phyloP scores from a whole-genome alignment of 148 eudicot genomes.

The Camellia granthamiana region DNA sequence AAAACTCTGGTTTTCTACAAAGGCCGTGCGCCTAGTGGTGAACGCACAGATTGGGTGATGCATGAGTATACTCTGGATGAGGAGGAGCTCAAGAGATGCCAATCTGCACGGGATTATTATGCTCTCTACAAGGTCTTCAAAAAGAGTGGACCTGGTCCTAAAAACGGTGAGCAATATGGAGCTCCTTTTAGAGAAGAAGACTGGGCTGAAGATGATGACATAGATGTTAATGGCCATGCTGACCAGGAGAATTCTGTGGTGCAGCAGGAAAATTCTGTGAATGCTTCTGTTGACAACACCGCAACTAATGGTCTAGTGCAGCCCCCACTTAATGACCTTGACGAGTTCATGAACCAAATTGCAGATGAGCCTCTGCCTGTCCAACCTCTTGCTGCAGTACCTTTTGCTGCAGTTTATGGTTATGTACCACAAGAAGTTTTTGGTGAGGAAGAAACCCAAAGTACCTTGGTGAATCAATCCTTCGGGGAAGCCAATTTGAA shows the following conservation, averaged over 20 bases:
- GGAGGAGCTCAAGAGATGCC: slow-evolving; percentile 78
- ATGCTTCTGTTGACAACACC: slow-evolving; percentile 13
- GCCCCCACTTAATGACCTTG: slow-evolving; percentile 34
- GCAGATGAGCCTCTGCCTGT: slow-evolving; percentile 28
- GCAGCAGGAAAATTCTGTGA: slow-evolving; percentile 22
- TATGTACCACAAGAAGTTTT: slow-evolving; percentile 35
- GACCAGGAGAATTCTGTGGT: slow-evolving; percentile 25
- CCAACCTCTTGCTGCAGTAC: slow-evolving; percentile 27
- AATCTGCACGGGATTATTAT: slow-evolving; percentile 51
- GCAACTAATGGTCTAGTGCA: slow-evolving; percentile 19
- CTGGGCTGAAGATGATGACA: slow-evolving; percentile 65
- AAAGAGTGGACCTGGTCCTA: slow-evolving; percentile 97
- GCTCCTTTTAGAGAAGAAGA: slow-evolving; percentile 93
- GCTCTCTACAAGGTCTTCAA: slow-evolving; percentile 75
- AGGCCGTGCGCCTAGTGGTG: slow-evolving; percentile 90
- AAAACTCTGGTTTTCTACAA: slow-evolving; percentile 80
- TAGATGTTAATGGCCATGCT: slow-evolving; percentile 15
- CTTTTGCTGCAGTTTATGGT: slow-evolving; percentile 23
- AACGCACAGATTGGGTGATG: slow-evolving; percentile 97
- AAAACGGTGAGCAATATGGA: slow-evolving; percentile 95
- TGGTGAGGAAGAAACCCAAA: slow-evolving; percentile 33
- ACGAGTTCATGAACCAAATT: slow-evolving; percentile 41
- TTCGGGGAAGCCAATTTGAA: slow-evolving; percentile 17
- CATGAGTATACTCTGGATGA: slow-evolving; percentile 84
- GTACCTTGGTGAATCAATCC: slow-evolving; percentile 29